Evolutionary conservation across 2,329 filamentous ascomycete genomes (phyloP).

Genomic region (Fusarium falciforme): DNA sequence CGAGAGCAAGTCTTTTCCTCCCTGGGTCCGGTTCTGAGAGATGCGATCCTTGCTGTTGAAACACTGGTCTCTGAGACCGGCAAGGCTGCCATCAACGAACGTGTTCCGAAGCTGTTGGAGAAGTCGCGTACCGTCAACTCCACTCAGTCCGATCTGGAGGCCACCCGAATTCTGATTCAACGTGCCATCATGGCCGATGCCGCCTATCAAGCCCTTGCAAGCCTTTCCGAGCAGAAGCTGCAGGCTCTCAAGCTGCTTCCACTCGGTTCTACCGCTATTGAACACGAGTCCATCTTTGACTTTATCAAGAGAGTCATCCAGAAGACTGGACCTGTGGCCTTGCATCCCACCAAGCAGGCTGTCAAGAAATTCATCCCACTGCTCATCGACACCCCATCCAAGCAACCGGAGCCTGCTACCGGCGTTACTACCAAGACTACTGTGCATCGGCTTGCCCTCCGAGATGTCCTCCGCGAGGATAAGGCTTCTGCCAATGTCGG

Average conservation of each 20-base stretch:
- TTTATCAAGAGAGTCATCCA: constrained; percentile 27
- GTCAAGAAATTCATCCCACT: constrained; percentile 23
- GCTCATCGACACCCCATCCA: constrained; percentile 3
- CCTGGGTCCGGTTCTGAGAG: constrained; percentile 17
- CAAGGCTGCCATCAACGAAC: not conserved
- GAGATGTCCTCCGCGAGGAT: constrained; percentile 10
- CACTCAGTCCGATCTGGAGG: not conserved
- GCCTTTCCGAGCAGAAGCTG: constrained; percentile 11
- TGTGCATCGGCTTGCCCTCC: constrained; percentile 9
- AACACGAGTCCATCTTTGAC: constrained; percentile 22
- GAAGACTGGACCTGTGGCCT: not conserved
- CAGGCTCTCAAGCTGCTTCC: constrained; percentile 9
- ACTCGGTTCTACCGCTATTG: not conserved
- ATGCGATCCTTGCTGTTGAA: not conserved
- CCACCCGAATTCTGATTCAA: constrained; percentile 20
- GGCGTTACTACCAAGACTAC: not conserved
- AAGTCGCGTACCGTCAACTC: not conserved
- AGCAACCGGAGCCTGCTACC: not conserved
- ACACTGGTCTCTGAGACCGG: constrained; percentile 13
- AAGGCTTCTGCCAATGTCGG: constrained; percentile 4
- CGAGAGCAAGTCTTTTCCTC: constrained; percentile 22
- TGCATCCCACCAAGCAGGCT: constrained; percentile 14
- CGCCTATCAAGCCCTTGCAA: constrained; percentile 23
- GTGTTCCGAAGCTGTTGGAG: constrained; percentile 4
- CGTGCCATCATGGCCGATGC: constrained; percentile 31